These are phyloP conservation scores for Gnomoniopsis smithogilvyi DNA, from an alignment of 2,329 filamentous ascomycete genomes.

Conservation along the genomic window DNA sequence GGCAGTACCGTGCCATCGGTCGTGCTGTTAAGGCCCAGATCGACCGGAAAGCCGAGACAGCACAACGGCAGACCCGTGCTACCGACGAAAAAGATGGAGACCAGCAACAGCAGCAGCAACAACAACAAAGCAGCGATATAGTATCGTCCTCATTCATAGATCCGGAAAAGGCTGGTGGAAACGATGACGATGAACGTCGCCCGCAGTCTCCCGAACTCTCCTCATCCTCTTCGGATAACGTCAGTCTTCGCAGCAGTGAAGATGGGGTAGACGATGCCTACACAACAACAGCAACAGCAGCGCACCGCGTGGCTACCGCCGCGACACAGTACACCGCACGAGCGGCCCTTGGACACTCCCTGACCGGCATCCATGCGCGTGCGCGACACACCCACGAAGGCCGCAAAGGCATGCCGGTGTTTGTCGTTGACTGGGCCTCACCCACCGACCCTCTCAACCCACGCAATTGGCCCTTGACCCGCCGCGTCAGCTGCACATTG, in stretches of 20 bases:
- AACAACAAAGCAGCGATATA: too few relatives aligned
- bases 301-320: conserved; percentile 15
- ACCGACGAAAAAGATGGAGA: conserved; percentile 3
- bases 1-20: conserved; percentile 21
- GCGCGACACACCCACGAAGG: conserved; percentile 24
- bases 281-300: not conserved
- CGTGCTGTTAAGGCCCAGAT: conserved; percentile 22
- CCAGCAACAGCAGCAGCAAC: not conserved
- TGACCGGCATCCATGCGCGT: conserved; percentile 29
- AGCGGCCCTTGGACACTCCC: conserved; percentile 25
- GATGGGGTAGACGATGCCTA: not conserved
- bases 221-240: not conserved
- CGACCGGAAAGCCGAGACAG: conserved; percentile 22
- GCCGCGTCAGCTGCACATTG: conserved; percentile 35
- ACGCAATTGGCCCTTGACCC: conserved; percentile 30
- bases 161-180: conserved; percentile 1
- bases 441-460: conserved; percentile 35
- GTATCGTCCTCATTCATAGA: not conserved
- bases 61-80: conserved; percentile 12
- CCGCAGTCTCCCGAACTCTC: not conserved
- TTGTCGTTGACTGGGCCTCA: conserved; percentile 35
- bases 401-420: conserved; percentile 28
- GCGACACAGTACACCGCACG: conserved; percentile 19
- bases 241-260: not conserved
- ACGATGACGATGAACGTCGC: not conserved